Conservation (phyloP, 352 stramenopile species). For the Globisporangium abappressorium region DNA sequence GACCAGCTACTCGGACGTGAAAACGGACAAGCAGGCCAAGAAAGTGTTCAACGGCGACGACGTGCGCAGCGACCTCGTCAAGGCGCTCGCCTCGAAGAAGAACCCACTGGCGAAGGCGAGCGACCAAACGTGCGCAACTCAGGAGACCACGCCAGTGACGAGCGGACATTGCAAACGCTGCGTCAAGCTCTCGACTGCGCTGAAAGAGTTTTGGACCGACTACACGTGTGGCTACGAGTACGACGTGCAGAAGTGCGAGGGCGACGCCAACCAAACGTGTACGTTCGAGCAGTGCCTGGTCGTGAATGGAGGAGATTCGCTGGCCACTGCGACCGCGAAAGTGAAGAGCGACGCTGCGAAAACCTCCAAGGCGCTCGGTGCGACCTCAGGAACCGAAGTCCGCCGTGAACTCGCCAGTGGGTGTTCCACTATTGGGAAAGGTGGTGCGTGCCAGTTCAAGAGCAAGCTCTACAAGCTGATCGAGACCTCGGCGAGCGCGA, state of each 20-base stretch:
- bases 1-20: conserved; percentile 14
- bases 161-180: conserved; percentile 39
- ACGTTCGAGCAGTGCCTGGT: conserved; percentile 54
- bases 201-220: conserved; percentile 62
- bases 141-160: conserved; percentile 25
- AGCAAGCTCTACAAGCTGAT: conserved; percentile 39
- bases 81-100: conserved; percentile 9
- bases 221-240: conserved; percentile 64
- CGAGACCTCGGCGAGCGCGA: conserved; percentile 25
- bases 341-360: conserved; percentile 25
- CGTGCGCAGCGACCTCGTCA: conserved; percentile 24
- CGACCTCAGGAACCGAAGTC: conserved; percentile 52
- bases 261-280: conserved; percentile 33
- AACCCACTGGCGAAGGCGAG: conserved; percentile 33
- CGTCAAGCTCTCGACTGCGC: conserved; percentile 39
- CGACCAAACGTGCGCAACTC: conserved; percentile 16
- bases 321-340: conserved; percentile 29
- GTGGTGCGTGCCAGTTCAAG: conserved; percentile 29
- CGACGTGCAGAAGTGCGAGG: conserved; percentile 39
- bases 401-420: conserved; percentile 35
- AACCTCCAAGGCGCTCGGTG: conserved; percentile 35
- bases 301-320: conserved; percentile 34
- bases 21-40: conserved; percentile 14
- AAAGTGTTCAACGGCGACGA: conserved; percentile 28
- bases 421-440: conserved; percentile 36